Conservation (phyloP, 345 rosid genomes). For the Melaleuca quinquenervia region DNA sequence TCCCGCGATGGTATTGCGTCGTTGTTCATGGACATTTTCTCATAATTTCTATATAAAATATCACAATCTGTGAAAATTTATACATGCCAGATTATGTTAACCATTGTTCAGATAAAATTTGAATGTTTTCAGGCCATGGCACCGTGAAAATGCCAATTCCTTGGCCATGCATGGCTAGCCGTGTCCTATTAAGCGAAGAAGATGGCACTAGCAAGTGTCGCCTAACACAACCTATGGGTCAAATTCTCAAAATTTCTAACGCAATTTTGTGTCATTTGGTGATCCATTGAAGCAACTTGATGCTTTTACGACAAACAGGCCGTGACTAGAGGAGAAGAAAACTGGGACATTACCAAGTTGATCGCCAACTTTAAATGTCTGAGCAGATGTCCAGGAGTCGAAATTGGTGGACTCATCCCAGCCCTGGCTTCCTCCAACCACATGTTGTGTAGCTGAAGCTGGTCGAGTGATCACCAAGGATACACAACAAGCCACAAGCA, state of each 20-base stretch:
- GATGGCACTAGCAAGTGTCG: neutral
- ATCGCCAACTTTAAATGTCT: constrained; percentile 76
- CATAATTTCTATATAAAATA: neutral
- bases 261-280: neutral
- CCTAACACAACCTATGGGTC: neutral
- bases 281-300: neutral
- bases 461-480: constrained; percentile 5
- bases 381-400: constrained; percentile 53
- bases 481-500: constrained; percentile 15
- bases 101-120: neutral
- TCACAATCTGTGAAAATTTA: neutral
- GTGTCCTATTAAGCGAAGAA: neutral
- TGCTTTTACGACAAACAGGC: neutral
- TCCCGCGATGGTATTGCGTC: neutral
- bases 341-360: constrained; percentile 39
- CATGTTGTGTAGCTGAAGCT: constrained; percentile 43
- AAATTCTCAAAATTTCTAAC: neutral
- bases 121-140: neutral
- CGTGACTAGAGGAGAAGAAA: neutral
- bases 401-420: constrained; percentile 79
- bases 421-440: constrained; percentile 85
- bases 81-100: neutral
- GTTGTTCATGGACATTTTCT: neutral
- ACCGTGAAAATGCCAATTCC: neutral
- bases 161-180: neutral